Conservation (phyloP, 2,329 filamentous ascomycete species). For the Dothistroma pini region DNA sequence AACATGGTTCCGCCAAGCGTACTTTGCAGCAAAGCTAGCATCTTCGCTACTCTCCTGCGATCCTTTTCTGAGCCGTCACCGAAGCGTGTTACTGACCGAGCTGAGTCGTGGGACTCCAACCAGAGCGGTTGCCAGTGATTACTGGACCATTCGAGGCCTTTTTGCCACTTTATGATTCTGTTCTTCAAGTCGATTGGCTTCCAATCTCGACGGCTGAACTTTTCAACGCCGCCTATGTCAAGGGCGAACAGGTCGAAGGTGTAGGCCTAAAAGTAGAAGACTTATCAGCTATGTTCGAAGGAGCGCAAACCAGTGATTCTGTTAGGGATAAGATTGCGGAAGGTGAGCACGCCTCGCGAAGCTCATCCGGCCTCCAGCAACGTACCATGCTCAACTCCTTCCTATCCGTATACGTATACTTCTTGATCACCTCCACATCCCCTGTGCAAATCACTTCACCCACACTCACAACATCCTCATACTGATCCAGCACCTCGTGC, state of each 20-base stretch:
- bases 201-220: slow-evolving; percentile 51
- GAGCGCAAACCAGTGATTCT: slow-evolving; percentile 28
- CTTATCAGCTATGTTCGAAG: no score
- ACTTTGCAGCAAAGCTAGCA: slow-evolving; percentile 55
- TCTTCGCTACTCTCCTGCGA: slow-evolving; percentile 52
- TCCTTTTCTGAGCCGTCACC: slow-evolving; percentile 42
- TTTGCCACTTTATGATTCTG: slow-evolving; percentile 57
- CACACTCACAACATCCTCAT: slow-evolving; percentile 45
- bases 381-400: slow-evolving; percentile 60
- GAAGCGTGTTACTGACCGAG: slow-evolving; percentile 56
- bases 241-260: slow-evolving; percentile 59
- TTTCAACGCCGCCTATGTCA: slow-evolving; percentile 43
- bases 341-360: no score
- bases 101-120: slow-evolving; percentile 63
- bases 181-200: slow-evolving; percentile 45
- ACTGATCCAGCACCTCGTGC: slow-evolving; percentile 43
- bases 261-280: slow-evolving; percentile 39
- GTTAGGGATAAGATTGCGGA: no score
- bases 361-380: no score
- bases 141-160: slow-evolving; percentile 53
- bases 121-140: slow-evolving; percentile 62
- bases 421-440: slow-evolving; percentile 48
- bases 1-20: slow-evolving; percentile 60
- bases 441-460: slow-evolving; percentile 47
- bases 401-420: slow-evolving; percentile 49